Evolutionary conservation across 257 asterid genomes (phyloP).

Genomic region (Anisodus acutangulus): DNA sequence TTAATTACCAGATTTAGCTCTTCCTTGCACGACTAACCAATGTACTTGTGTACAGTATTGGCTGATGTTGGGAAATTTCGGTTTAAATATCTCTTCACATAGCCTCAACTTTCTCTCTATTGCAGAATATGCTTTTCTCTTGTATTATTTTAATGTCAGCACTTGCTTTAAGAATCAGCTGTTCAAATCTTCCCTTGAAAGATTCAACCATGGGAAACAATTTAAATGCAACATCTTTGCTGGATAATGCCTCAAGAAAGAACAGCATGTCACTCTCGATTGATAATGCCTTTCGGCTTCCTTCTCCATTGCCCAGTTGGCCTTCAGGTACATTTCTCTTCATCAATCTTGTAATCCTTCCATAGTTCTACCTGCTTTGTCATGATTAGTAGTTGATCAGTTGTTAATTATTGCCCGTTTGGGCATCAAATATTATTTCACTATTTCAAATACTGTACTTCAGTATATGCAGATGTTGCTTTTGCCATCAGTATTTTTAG

Average conservation of each 20-base stretch:
- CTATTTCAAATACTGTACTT: not conserved
- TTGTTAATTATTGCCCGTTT: not conserved
- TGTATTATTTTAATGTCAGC: slow-evolving; percentile 13
- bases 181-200: slow-evolving; percentile 7
- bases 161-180: slow-evolving; percentile 10
- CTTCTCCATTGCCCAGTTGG: slow-evolving; percentile 41
- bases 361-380: not conserved
- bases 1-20: not conserved
- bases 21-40: not conserved
- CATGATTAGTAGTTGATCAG: not conserved
- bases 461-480: not conserved
- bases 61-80: not conserved
- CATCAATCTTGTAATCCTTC: not conserved
- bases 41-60: not conserved
- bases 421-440: too few relatives aligned
- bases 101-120: not conserved
- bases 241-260: slow-evolving; percentile 7
- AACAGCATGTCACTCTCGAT: slow-evolving; percentile 33
- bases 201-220: slow-evolving; percentile 14
- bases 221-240: slow-evolving; percentile 5
- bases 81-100: not conserved
- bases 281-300: slow-evolving; percentile 36
- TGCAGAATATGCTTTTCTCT: slow-evolving; percentile 22
- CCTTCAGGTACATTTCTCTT: slow-evolving; percentile 35
- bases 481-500: not conserved